Evolutionary conservation across 2,329 filamentous ascomycete genomes (phyloP), one percentile per base, ranked within the genome.

Genomic region (Verticillium alfalfae): DNA sequence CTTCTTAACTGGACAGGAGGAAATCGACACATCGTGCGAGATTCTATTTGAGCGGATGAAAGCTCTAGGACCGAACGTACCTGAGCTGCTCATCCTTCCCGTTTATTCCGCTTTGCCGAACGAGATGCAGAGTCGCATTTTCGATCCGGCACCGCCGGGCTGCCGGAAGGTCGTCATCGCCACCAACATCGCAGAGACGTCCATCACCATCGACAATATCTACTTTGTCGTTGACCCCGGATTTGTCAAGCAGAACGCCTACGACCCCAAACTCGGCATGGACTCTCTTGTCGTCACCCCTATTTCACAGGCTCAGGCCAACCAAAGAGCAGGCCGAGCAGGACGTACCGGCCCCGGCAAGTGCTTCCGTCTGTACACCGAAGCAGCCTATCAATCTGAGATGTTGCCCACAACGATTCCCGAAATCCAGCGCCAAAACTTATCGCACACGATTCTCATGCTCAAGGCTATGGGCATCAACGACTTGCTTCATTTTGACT

Each of bases 401-500:
- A 97, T 99, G 93, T 78, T 98, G 62, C 94, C 95, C 0, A 97
- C 93, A 0, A 93, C 93, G 0, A 96, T 98, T 36, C 95, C 95
- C 1, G 95, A 98, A 70, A 99, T 99, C 59, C 95, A 99, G 72
- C 85, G 95, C 1, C 92, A 97, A 73, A 99, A 99, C 70, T 72
- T 99, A 60, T 91, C 92, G 0, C 88, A 91, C 67, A 97, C 94
- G 0, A 98, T 99, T 73, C 83, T 99, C 56, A 97, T 97, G 91
- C 84, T 99, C 58, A 99, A 99, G 73, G 95, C 95, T 0, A 98
- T 99, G 93, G 95, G 96, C 3, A 98, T 99, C 75, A 98, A 99
- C 71, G 95, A 99, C 71, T 81, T 99, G 1, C 83, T 99, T 13
- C 93, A 96, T 71, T 99, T 99, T 70, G 94, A 98, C 76, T 99